These are phyloP conservation scores for Suillus subaureus DNA, from an alignment of 768 basidiomycete species.

Conservation along the genomic window DNA sequence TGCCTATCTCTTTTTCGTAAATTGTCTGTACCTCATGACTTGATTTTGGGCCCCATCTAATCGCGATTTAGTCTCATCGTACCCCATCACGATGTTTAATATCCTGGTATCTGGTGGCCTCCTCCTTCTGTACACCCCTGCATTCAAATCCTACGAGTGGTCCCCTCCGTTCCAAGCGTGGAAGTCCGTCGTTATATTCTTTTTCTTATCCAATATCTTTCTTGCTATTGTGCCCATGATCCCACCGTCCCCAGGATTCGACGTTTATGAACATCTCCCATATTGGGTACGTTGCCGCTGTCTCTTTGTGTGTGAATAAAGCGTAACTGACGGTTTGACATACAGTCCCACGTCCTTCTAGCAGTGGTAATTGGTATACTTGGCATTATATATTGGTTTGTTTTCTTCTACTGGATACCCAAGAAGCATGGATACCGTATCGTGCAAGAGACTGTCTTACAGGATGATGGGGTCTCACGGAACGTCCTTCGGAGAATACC, in stretches of 20 bases:
- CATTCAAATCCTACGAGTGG: constrained; percentile 53
- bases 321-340: background rate
- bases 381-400: constrained; percentile 60
- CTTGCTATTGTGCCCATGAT: constrained; percentile 63
- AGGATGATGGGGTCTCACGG: constrained; percentile 62
- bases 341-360: constrained; percentile 51
- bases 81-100: constrained; percentile 60
- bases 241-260: constrained; percentile 55
- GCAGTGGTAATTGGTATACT: constrained; percentile 49
- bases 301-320: background rate
- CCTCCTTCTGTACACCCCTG: constrained; percentile 56
- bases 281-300: constrained; percentile 58
- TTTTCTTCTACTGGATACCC: constrained; percentile 54
- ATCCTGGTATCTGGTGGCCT: constrained; percentile 61
- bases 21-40: constrained; percentile 42
- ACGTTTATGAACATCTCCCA: constrained; percentile 58
- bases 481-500: constrained; percentile 49
- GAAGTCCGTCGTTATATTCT: constrained; percentile 48
- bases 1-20: constrained; percentile 72
- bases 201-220: constrained; percentile 68
- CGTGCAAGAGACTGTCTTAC: constrained; percentile 45
- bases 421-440: constrained; percentile 49
- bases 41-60: background rate
- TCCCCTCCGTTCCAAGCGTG: constrained; percentile 65
- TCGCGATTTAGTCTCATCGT: constrained; percentile 50